Percentiles rank a stretch among this genome's conserved stretches.
phyloP scores from a whole-genome alignment of 805 yeast species.

The Candida argentea region DNA sequence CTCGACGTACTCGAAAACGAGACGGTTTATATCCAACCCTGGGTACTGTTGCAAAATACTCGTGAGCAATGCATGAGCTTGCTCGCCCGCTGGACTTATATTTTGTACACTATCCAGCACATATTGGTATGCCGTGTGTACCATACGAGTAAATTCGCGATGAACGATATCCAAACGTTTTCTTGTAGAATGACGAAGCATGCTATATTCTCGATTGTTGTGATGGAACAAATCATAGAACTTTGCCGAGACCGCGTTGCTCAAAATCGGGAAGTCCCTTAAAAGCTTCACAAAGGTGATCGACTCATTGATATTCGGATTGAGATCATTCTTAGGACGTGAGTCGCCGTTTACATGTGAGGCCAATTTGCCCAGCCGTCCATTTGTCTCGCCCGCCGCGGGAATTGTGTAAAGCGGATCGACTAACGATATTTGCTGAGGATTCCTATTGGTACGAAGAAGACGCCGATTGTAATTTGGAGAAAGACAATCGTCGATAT shows the following conservation, averaged over 20 bases:
- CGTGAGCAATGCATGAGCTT: conserved; percentile 19
- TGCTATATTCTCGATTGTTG: conserved; percentile 23
- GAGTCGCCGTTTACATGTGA: too few species aligned
- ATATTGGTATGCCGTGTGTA: conserved; percentile 25
- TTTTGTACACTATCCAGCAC: conserved; percentile 29
- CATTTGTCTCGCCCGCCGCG: too few species aligned
- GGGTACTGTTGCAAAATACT: conserved; percentile 25
- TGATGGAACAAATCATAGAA: conserved; percentile 32
- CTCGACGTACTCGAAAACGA: conserved; percentile 66
- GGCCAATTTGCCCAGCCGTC: too few species aligned
- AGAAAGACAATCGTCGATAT: conserved; percentile 45
- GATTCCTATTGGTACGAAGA: neutral
- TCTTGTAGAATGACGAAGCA: conserved; percentile 19
- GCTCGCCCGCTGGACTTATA: conserved; percentile 25
- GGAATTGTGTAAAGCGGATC: neutral
- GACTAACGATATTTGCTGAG: neutral
- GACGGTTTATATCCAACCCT: conserved; percentile 36
- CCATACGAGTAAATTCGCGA: conserved; percentile 21
- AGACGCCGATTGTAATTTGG: conserved; percentile 21
- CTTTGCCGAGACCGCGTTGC: conserved; percentile 28
- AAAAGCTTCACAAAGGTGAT: conserved; percentile 28
- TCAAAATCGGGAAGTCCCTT: conserved; percentile 28
- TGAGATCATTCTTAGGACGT: neutral
- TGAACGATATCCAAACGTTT: conserved; percentile 17
- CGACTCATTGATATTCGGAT: conserved; percentile 1